Conservation (phyloP, 1,284 basidiomycete genomes). For the Phlebopus sp. region DNA sequence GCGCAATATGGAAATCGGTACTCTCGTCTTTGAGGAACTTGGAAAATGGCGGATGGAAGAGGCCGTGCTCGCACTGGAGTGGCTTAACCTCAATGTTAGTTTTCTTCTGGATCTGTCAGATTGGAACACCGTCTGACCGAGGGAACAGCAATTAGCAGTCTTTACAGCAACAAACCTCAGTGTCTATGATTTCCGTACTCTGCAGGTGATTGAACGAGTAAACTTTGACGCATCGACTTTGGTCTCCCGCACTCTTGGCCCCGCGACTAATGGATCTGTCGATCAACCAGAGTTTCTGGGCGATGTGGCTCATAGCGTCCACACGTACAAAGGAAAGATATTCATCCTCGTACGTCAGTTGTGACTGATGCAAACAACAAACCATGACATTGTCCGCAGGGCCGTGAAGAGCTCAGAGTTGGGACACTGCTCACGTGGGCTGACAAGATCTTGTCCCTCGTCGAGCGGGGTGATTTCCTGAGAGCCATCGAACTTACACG, state of each 20-base stretch:
- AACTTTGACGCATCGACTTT: constrained; percentile 55
- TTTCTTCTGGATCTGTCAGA: constrained; percentile 24
- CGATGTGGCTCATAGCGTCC: constrained; percentile 71
- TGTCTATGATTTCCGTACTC: constrained; percentile 65
- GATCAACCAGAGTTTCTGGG: constrained; percentile 49
- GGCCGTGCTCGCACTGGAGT: constrained; percentile 65
- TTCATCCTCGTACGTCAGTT: constrained; percentile 75
- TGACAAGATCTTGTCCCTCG: constrained; percentile 83
- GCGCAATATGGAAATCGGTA: constrained; percentile 57
- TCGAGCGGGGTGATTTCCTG: constrained; percentile 86
- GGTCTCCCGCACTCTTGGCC: constrained; percentile 50
- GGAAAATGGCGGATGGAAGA: constrained; percentile 56
- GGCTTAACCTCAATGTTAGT: constrained; percentile 76
- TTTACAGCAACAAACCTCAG: constrained; percentile 60
- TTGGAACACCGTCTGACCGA: constrained; percentile 10
- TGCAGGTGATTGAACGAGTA: constrained; percentile 56
- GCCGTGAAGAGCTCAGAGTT: constrained; percentile 68
- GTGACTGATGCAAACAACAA: background rate
- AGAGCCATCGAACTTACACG: constrained; percentile 86
- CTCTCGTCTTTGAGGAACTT: constrained; percentile 56
- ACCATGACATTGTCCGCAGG: constrained; percentile 39
- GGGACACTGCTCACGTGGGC: constrained; percentile 95
- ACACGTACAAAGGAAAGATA: constrained; percentile 85
- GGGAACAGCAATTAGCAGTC: constrained; percentile 57
- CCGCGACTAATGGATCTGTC: constrained; percentile 45